phyloP scores from a whole-genome alignment of 202 grass and related monocot species.

The Carex arenaria region DNA sequence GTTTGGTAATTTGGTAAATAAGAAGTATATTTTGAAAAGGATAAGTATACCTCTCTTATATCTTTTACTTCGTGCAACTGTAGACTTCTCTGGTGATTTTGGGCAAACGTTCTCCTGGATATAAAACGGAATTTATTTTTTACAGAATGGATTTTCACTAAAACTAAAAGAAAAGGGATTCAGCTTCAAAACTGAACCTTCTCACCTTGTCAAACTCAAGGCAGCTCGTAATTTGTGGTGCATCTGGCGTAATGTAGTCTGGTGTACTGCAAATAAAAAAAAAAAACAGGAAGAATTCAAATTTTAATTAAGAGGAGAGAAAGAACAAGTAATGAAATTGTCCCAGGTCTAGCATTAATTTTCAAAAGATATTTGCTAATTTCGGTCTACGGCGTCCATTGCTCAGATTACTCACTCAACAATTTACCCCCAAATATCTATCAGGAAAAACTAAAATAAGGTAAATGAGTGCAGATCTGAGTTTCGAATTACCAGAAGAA shows the following conservation, averaged over 20 bases:
- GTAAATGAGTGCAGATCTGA: neutral
- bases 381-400: neutral
- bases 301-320: neutral
- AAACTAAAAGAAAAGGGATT: neutral
- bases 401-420: neutral
- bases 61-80: conserved; percentile 56
- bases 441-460: neutral
- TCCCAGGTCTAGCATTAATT: neutral
- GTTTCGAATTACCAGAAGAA: conserved; percentile 68
- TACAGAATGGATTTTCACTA: neutral
- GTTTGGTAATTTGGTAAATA: neutral
- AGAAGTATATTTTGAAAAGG: neutral
- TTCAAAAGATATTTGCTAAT: neutral
- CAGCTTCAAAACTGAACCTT: conserved; percentile 5
- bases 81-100: conserved; percentile 82
- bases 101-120: conserved; percentile 83
- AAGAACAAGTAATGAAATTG: neutral
- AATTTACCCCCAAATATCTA: neutral
- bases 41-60: conserved; percentile 48
- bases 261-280: conserved; percentile 48
- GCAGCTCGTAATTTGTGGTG: conserved; percentile 35
- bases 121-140: neutral
- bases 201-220: conserved; percentile 64
- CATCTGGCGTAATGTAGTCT: conserved; percentile 90
- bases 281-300: neutral